Percentiles rank a stretch among this genome's conserved stretches.
Conservation (phyloP, 2,329 filamentous ascomycete species). For the Thermoascus crustaceus region DNA sequence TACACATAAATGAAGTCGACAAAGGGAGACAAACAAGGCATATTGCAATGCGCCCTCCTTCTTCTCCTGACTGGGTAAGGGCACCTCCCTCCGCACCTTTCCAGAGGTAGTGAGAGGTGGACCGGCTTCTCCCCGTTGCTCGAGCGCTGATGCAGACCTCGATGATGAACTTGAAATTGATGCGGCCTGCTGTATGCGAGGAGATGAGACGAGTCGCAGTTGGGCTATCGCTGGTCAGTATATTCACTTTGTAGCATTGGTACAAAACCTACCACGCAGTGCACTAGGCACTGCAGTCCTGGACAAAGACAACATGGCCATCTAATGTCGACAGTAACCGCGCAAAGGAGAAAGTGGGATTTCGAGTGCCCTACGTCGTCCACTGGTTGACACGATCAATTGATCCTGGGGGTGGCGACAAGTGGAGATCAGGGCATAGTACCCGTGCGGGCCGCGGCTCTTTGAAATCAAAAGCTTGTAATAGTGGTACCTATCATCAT, state of each 20-base stretch:
- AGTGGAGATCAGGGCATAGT: too few species aligned
- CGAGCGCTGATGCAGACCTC: slow-evolving; percentile 35
- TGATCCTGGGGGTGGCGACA: too few species aligned
- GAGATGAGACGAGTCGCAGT: slow-evolving; percentile 19
- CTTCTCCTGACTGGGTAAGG: slow-evolving; percentile 42
- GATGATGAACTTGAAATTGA: slow-evolving; percentile 36
- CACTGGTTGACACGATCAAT: too few species aligned
- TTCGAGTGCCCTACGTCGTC: too few species aligned
- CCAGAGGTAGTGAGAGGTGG: slow-evolving; percentile 34
- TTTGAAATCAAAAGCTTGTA: too few species aligned
- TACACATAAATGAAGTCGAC: background rate
- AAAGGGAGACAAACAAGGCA: slow-evolving; percentile 33
- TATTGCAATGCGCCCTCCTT: slow-evolving; percentile 46
- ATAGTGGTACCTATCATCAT: too few species aligned
- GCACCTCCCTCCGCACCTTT: slow-evolving; percentile 40
- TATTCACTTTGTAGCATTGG: slow-evolving; percentile 6
- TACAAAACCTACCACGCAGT: slow-evolving; percentile 17
- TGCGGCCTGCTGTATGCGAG: slow-evolving; percentile 29
- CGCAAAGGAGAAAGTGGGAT: too few species aligned
- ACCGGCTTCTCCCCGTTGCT: slow-evolving; percentile 25
- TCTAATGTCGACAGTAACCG: slow-evolving; percentile 2
- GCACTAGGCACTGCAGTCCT: slow-evolving; percentile 20
- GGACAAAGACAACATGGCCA: slow-evolving; percentile 20
- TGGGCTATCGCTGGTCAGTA: slow-evolving; percentile 20
- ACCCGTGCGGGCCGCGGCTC: too few species aligned